These are phyloP conservation scores for Arabidopsis arenosa DNA, from an alignment of 345 rosid genomes.

Conservation along the genomic window DNA sequence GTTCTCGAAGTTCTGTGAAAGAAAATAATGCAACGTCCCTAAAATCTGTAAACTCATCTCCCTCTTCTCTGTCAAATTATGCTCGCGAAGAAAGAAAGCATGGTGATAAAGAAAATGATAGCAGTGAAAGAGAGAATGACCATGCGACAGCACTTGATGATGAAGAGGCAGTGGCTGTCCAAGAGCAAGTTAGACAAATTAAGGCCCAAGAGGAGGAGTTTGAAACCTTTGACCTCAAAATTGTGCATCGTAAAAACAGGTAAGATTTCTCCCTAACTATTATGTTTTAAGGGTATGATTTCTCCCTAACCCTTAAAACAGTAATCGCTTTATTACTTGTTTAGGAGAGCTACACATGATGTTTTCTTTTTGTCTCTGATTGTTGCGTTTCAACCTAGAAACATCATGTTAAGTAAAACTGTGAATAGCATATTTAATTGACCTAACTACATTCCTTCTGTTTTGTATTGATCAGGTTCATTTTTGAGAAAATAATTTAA, in stretches of 20 bases:
- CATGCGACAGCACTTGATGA: conserved; percentile 77
- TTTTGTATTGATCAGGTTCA: conserved; percentile 18
- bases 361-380: conserved; percentile 6
- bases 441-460: background rate
- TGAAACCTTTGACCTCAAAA: conserved; percentile 96
- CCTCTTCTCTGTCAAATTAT: conserved; percentile 71
- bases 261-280: conserved; percentile 41
- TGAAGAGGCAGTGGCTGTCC: conserved; percentile 94
- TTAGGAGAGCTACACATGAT: background rate
- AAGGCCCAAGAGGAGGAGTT: conserved; percentile 97
- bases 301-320: conserved; percentile 6
- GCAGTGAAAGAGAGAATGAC: conserved; percentile 68
- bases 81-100: conserved; percentile 63
- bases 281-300: conserved; percentile 53
- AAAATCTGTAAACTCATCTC: conserved; percentile 70
- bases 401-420: background rate
- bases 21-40: conserved; percentile 60
- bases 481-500: background rate
- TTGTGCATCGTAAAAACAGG: conserved; percentile 99
- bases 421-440: background rate
- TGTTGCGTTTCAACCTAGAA: background rate
- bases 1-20: conserved; percentile 74
- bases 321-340: conserved; percentile 11
- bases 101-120: conserved; percentile 58
- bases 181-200: conserved; percentile 98